Conservation (phyloP, 345 rosid species). For the Gossypium rotundifolium region DNA sequence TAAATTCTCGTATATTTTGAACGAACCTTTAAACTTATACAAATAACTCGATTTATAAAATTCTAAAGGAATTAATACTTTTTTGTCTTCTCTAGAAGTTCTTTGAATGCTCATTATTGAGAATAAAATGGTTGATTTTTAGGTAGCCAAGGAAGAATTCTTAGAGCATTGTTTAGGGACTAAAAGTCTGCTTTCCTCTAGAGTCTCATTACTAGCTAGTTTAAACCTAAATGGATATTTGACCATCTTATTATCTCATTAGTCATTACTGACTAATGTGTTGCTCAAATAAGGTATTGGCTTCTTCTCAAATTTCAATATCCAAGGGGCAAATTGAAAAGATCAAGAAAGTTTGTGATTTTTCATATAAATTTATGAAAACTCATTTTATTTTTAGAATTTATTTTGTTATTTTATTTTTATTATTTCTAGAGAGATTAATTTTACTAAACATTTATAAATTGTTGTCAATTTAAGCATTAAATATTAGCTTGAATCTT, state of each 20-base stretch:
- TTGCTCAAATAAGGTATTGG: too few relatives aligned
- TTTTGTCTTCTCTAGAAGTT: background rate
- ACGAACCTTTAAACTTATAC: accelerated
- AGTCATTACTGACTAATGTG: too few relatives aligned
- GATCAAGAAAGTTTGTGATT: background rate
- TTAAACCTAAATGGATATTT: too few relatives aligned
- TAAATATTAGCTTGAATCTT: too few relatives aligned
- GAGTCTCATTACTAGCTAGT: background rate
- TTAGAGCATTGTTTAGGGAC: background rate
- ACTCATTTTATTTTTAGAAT: background rate
- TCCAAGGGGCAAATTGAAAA: too few relatives aligned
- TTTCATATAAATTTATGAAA: background rate
- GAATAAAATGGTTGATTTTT: background rate
- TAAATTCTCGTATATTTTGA: accelerated
- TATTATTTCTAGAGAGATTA: background rate
- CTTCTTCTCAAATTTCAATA: too few relatives aligned
- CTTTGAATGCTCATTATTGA: background rate
- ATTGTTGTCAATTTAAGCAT: too few relatives aligned
- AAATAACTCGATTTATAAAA: too few relatives aligned
- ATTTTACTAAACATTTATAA: too few relatives aligned
- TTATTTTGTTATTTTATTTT: background rate
- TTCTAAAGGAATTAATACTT: too few relatives aligned
- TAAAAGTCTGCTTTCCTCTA: background rate
- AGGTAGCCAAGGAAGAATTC: background rate
- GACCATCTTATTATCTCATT: too few relatives aligned